phyloP scores from a whole-genome alignment of 2,329 filamentous ascomycete species.

The Macrophomina phaseolina region DNA sequence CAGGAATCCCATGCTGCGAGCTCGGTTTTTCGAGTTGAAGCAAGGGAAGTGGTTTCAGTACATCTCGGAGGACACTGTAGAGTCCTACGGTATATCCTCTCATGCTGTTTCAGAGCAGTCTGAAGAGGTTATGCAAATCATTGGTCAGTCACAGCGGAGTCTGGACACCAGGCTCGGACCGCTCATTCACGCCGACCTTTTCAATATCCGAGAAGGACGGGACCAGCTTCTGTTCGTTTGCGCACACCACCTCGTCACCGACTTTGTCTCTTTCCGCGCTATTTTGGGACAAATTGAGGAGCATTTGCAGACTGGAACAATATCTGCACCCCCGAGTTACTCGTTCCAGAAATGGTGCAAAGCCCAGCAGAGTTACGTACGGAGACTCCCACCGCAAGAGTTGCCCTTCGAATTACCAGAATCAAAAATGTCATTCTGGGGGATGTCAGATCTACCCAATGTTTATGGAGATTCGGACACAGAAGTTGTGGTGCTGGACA shows the following conservation, averaged over 20 bases:
- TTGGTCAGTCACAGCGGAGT: constrained; percentile 33
- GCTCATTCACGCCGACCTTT: constrained; percentile 50
- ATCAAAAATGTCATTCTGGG: constrained; percentile 46
- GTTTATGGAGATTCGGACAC: constrained; percentile 41
- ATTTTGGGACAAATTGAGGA: constrained; percentile 46
- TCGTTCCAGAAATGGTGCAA: constrained; percentile 46
- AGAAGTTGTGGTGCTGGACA: constrained; percentile 39
- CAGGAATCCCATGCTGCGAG: constrained; percentile 42
- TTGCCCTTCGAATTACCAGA: constrained; percentile 36
- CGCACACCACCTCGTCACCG: constrained; percentile 45
- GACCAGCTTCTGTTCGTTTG: constrained; percentile 37
- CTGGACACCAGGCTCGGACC: constrained; percentile 45
- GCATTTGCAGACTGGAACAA: constrained; percentile 35
- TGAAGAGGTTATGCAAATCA: constrained; percentile 8
- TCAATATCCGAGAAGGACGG: constrained; percentile 38
- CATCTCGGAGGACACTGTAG: constrained; percentile 38
- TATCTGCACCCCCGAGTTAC: constrained; percentile 37
- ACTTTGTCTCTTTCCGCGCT: constrained; percentile 48
- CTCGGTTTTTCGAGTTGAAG: constrained; percentile 37
- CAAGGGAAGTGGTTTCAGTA: constrained; percentile 39
- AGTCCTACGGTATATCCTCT: constrained; percentile 36
- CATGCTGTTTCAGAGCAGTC: neutral
- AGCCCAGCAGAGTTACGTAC: constrained; percentile 40
- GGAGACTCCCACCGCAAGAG: constrained; percentile 34
- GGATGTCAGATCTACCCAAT: constrained; percentile 41